Evolutionary conservation across 1,284 basidiomycete species (phyloP), one percentile per base, ranked within the genome.

Genomic region (Cystobasidiaceae sp.): DNA sequence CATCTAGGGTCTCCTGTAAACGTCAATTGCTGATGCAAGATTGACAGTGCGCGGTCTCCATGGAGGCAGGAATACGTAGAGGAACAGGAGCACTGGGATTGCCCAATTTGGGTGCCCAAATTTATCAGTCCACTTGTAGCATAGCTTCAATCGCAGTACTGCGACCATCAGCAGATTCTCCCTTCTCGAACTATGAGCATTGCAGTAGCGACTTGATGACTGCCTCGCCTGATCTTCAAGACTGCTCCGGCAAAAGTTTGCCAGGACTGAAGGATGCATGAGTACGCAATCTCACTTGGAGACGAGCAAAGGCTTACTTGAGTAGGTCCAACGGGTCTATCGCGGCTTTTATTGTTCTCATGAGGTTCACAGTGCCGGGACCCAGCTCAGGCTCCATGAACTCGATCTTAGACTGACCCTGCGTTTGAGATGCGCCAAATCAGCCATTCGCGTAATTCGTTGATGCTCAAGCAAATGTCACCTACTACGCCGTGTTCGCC

Each of bases 401-500:
- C 68, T 78, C 83, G 71, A 83, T 55, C 28, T 68, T 67, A 11
- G 63, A 55, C 33, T 64, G 61, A n/a, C 61, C 61, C 60, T 62
- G 30, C 21, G 21, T 49, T 25, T 17, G n/a, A 8, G 9, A 17
- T 23, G 43, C 17, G 25, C 33, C 3, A 21, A 27, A 28, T 19
- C 48, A 9, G 28, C 33, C 8, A 1, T 6, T 19, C 1, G 7
- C 15, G n/a, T 17, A 33, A 9, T 7, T 52, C 25, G 46, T 27
- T n/a, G 19, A 11, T 7, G 21, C 27, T 34, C 19, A 27, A 54
- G 6, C 13, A 27, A 23, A 13, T 17, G 86, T 90, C 21, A 88
- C 90, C 75, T 0, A 89, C 88, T 21, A 92, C 85, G 1, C 90
- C 90, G 74, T 93, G 90, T 74, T 93, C 90, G 9, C 90, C 90